Evolutionary conservation across 1,139 yeast genomes (phyloP), one percentile per base, ranked within the genome.

Genomic region (Entelexis sorbosivorans): DNA sequence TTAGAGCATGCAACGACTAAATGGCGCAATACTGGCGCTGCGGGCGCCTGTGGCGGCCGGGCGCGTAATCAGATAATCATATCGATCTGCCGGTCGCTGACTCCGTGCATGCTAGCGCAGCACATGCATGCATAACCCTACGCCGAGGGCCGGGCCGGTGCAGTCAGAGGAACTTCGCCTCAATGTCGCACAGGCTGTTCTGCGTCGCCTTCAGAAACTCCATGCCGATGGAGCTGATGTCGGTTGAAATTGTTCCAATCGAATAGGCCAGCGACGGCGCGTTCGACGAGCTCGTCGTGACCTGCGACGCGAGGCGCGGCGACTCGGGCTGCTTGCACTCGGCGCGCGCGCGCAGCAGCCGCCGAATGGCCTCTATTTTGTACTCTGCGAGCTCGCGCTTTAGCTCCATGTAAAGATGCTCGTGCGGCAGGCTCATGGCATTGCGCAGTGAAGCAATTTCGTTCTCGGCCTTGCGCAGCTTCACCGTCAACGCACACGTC

Each of bases 401-500:
- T 3, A 28, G 26, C 22, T 19, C 42, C 20, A 9, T 13, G 17
- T 48, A 55, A 14, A 55, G 20, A 8, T 26, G 32, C 28, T 51
- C 48, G 2, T 52, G 45, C 10, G 51, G 44, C n/a, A 38, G 13
- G 17, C 24, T 17, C 57, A 55, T 55, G 13, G 52, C 47, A 13
- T 33, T 42, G 20, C 44, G 39, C 31, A 53, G 42, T 5, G 39
- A 8, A 2, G 26, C 44, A 22, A 55, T 20, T 31, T 53, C 45
- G 22, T 40, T 48, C 32, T 48, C 36, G 7, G 47, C 2, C 7
- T 26, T 24, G 16, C 44, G 40, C 13, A 49, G 33, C 19, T 38
- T 40, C 14, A 46, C 49, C 2, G 57, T 47, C 11, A 55, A 43
- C 26, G 35, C 45, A 28, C 57, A 48, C 14, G 57, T 48, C 10